Conservation (phyloP, 2,329 filamentous ascomycete genomes). For the Amesomyces nigricolor region DNA sequence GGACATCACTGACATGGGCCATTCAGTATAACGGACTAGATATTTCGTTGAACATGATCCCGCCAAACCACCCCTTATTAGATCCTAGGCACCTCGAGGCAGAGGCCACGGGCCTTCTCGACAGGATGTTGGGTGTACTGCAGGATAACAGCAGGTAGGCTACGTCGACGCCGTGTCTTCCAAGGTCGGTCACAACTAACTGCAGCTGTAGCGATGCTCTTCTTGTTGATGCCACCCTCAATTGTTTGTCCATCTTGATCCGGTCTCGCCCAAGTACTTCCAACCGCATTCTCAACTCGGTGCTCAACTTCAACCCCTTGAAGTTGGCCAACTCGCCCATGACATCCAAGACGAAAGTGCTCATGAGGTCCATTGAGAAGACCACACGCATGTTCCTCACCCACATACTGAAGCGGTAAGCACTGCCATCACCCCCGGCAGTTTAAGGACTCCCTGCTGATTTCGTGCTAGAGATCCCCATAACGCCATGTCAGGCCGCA, state of each 20-base stretch:
- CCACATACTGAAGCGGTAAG: constrained; percentile 73
- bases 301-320: constrained; percentile 88
- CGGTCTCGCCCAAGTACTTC: constrained; percentile 74
- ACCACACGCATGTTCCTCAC: constrained; percentile 79
- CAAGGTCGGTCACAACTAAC: constrained; percentile 5
- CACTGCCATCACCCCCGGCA: background rate
- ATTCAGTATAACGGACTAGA: constrained; percentile 66
- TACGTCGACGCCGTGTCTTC: background rate
- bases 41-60: constrained; percentile 80
- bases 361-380: constrained; percentile 90
- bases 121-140: constrained; percentile 77
- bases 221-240: constrained; percentile 84
- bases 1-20: constrained; percentile 11
- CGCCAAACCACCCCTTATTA: constrained; percentile 74
- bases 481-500: constrained; percentile 66
- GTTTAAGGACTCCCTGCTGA: constrained; percentile 19
- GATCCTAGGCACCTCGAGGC: constrained; percentile 80
- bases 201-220: constrained; percentile 65
- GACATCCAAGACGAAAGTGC: constrained; percentile 72
- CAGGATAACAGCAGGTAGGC: constrained; percentile 82
- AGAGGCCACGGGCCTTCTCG: constrained; percentile 83
- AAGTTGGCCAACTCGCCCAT: constrained; percentile 71
- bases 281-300: constrained; percentile 76
- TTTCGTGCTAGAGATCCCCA: constrained; percentile 62
- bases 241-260: constrained; percentile 76